These are phyloP conservation scores for Hsuehochloa calcarea DNA, from an alignment of 176 grass and related monocot species.

Conservation along the genomic window DNA sequence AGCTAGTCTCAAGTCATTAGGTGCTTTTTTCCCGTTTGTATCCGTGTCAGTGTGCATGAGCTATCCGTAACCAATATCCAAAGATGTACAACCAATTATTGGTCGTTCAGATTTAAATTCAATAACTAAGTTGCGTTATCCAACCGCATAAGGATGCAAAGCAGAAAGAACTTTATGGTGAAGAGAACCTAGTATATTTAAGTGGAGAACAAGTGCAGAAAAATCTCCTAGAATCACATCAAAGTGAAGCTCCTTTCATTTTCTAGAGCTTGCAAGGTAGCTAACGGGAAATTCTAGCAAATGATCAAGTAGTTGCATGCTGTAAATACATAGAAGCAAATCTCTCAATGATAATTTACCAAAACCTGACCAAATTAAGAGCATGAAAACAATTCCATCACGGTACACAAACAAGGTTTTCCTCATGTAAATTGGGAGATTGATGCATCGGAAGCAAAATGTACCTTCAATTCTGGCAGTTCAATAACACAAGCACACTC, in stretches of 20 bases:
- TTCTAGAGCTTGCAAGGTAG: not conserved
- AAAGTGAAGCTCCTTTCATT: not conserved
- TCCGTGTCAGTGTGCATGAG: not conserved
- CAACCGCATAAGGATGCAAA: not conserved
- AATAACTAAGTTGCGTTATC: not conserved
- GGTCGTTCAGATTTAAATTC: not conserved
- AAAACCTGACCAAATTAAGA: not conserved
- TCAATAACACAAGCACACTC: conserved; percentile 97
- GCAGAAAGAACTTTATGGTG: not conserved
- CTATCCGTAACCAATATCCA: not conserved
- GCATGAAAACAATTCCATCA: not conserved
- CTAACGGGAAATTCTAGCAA: not conserved
- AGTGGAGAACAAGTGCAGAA: not conserved
- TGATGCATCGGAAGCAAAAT: not conserved
- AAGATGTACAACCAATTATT: not conserved
- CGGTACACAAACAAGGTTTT: not conserved
- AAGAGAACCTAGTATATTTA: not conserved
- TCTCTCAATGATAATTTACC: not conserved
- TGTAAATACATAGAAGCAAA: not conserved
- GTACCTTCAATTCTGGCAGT: conserved; percentile 80
- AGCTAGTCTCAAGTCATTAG: not conserved
- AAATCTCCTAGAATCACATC: not conserved
- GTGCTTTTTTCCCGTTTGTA: not conserved
- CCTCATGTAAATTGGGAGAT: not conserved
- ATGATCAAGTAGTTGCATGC: not conserved